Percentiles rank a stretch among this genome's conserved stretches.
These are phyloP conservation scores for Pelargonium citronellum DNA, from an alignment of 441 rosid species.

Conservation along the genomic window DNA sequence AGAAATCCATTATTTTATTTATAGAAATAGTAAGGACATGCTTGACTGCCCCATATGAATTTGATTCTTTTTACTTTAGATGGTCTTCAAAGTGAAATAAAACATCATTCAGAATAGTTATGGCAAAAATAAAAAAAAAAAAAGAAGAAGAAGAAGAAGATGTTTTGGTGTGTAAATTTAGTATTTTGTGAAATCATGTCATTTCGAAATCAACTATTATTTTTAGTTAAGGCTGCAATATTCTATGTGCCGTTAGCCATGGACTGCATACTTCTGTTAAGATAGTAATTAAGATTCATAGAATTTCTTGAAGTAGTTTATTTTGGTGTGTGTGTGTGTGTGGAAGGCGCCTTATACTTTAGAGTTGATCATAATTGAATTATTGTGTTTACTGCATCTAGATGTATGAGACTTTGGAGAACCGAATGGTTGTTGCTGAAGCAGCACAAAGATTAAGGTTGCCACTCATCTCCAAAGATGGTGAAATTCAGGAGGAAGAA, in stretches of 20 bases:
- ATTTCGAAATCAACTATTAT: background rate
- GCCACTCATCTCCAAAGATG: slow-evolving; percentile 84
- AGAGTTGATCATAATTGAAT: background rate
- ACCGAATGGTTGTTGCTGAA: slow-evolving; percentile 83
- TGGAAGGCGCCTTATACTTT: background rate
- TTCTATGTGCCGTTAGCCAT: background rate
- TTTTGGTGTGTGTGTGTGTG: background rate
- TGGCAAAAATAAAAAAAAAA: background rate
- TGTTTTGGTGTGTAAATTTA: background rate
- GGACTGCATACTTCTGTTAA: too few relatives aligned
- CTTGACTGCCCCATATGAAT: too few relatives aligned
- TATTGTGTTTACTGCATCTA: slow-evolving; percentile 21
- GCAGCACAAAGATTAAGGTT: slow-evolving; percentile 95
- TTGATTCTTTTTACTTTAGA: background rate
- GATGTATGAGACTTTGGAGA: slow-evolving; percentile 86
- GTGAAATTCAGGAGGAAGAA: slow-evolving; percentile 87
- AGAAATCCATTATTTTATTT: too few relatives aligned
- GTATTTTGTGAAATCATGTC: background rate
- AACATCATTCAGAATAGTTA: background rate
- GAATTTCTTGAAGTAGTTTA: background rate
- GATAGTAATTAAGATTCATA: background rate
- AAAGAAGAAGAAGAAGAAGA: too few relatives aligned
- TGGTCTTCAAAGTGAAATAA: background rate
- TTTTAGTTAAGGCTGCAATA: background rate
- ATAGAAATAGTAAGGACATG: too few relatives aligned